A percentile compares a stretch with the other conserved stretches of the same genome.
Evolutionary conservation across 1,139 yeast genomes (phyloP).

Genomic region (Sugiyamaella xylanicola): DNA sequence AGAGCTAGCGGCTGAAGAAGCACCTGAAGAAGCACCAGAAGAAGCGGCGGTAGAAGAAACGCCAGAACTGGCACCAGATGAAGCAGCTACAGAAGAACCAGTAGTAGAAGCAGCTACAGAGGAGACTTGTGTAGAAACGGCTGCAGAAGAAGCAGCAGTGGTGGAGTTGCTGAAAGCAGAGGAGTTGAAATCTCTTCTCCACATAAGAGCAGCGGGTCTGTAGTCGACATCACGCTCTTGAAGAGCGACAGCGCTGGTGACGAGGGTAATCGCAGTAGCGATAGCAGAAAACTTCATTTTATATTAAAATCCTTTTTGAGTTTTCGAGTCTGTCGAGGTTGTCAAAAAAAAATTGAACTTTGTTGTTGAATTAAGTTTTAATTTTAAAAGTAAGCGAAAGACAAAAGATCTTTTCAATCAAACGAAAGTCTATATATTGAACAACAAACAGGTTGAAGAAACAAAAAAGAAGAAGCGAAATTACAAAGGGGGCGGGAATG

Average conservation of each 20-base stretch:
- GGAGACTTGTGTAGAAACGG: neutral
- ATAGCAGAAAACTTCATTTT: conserved; percentile 16
- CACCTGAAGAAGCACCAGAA: conserved; percentile 1
- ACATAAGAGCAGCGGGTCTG: conserved; percentile 13
- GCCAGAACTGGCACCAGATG: neutral
- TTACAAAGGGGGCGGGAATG: neutral
- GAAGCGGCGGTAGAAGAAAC: conserved; percentile 12
- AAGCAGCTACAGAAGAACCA: neutral
- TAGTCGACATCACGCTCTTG: conserved; percentile 15
- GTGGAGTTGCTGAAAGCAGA: conserved; percentile 3
- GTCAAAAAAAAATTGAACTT: neutral
- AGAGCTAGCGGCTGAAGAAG: conserved; percentile 11
- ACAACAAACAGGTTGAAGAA: conserved; percentile 16
- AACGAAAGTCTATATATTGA: conserved; percentile 16
- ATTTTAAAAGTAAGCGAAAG: conserved; percentile 9
- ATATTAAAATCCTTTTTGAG: neutral
- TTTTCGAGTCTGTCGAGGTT: neutral
- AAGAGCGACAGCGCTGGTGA: conserved; percentile 17
- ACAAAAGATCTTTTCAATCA: conserved; percentile 1
- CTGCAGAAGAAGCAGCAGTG: conserved; percentile 10
- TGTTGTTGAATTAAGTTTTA: conserved; percentile 1
- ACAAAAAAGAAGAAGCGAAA: conserved; percentile 2
- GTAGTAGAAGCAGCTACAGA: conserved; percentile 2
- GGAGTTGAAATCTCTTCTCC: conserved; percentile 11
- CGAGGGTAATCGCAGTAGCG: conserved; percentile 16